A percentile compares a stretch with the other conserved stretches of the same genome.
Conservation (phyloP, 1,284 basidiomycete genomes). For the Pseudozyma sp. region DNA sequence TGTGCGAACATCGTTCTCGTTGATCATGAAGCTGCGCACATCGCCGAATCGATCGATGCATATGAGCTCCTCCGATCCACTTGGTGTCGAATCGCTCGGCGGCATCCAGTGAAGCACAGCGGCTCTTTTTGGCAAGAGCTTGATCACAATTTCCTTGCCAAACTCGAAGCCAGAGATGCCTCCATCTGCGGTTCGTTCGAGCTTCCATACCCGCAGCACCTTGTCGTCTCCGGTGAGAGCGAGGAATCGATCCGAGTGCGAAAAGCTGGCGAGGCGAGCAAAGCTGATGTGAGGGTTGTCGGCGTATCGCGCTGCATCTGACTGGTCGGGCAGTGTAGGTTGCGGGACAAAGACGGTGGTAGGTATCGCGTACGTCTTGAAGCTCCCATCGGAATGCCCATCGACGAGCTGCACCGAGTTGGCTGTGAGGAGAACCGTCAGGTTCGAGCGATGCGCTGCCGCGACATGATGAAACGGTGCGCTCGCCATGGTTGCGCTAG, state of each 20-base stretch:
- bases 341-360: conserved; percentile 48
- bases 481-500: conserved; percentile 25
- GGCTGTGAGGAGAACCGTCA: conserved; percentile 40
- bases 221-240: conserved; percentile 66
- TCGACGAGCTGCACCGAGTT: conserved; percentile 49
- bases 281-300: conserved; percentile 49
- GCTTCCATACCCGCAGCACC: conserved; percentile 58
- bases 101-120: conserved; percentile 56
- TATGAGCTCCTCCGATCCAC: conserved; percentile 53
- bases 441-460: conserved; percentile 30
- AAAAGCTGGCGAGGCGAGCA: conserved; percentile 55
- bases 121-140: conserved; percentile 61
- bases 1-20: conserved; percentile 23
- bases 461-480: conserved; percentile 45
- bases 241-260: conserved; percentile 50
- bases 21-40: conserved; percentile 52
- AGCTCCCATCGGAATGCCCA: conserved; percentile 14
- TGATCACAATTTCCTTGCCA: conserved; percentile 53
- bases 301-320: conserved; percentile 40
- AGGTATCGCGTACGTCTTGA: conserved; percentile 32
- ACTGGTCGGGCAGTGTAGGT: conserved; percentile 46
- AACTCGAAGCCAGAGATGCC: conserved; percentile 28
- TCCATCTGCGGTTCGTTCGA: conserved; percentile 8
- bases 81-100: conserved; percentile 16
- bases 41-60: conserved; percentile 62